Evolutionary conservation across 2,329 filamentous ascomycete species (phyloP), one percentile per base, ranked within the genome.

Genomic region (Talaromyces albobiverticillius): DNA sequence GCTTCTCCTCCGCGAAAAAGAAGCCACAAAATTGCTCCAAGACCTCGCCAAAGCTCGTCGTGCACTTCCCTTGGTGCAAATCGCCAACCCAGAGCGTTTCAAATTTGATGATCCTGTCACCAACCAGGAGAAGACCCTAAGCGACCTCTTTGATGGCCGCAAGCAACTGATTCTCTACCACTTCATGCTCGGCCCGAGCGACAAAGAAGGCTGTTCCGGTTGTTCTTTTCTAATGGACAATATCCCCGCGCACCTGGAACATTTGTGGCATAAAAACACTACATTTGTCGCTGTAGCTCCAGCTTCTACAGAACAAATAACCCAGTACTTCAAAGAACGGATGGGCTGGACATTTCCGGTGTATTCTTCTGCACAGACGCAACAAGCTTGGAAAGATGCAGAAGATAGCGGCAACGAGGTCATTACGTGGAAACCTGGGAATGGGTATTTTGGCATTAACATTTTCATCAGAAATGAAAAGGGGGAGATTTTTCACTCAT

Each of bases 321-420:
- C 68, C 6, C 64, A 60, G 1, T 76, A 70, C 60, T 29, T 29
- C 26, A 69, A 69, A 55, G 57, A 66, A 13, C 64, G 67, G 41
- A 71, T 72, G 58, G 72, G 67, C 13, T 78, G 74, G 74, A 62
- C 55, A 1, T 76, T 74, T 46, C 73, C 71, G 1, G 77, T 74
- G 68, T 73, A 70, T 53, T 59, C 59, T 45, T 60, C 58, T 29
- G 26, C 26, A 29, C 5, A 29, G 26, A 29, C 26, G 10, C 26
- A 6, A 10, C 26, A 29, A 29, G 26, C 26, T 29, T 29, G 26
- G 26, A 29, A 29, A 29, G 26, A 29, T 29, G 26, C 26, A 29
- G 26, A 29, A 29, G 26, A 29, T 29, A 29, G 26, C 26, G 26
- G 26, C 26, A 29, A 29, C 26, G 26, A 29, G 26, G 26, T 29